A percentile compares a stretch with the other conserved stretches of the same genome.
These are phyloP conservation scores for Yarrowia osloensis DNA, from an alignment of 805 yeast species.

Conservation along the genomic window DNA sequence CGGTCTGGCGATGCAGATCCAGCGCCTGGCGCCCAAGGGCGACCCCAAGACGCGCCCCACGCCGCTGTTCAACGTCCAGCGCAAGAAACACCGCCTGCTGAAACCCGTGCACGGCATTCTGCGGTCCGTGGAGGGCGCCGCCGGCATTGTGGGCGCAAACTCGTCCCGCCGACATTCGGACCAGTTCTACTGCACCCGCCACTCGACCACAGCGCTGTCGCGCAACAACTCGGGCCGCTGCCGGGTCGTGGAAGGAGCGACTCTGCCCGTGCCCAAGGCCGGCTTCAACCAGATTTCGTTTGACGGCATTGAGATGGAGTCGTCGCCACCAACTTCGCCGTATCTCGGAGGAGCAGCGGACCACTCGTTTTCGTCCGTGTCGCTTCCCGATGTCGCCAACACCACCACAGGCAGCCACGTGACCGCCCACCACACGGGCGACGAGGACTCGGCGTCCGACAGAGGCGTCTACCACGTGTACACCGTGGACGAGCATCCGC, in stretches of 20 bases:
- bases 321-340: constrained; percentile 3
- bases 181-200: constrained; percentile 21
- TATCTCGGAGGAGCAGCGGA: background rate
- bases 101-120: constrained; percentile 28
- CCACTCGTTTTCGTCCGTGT: background rate
- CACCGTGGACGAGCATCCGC: constrained; percentile 23
- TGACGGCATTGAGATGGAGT: constrained; percentile 17
- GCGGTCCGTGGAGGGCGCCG: constrained; percentile 19
- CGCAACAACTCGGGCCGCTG: background rate
- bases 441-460: background rate
- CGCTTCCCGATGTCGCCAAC: background rate
- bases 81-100: constrained; percentile 17
- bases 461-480: constrained; percentile 19
- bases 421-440: background rate
- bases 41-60: constrained; percentile 8
- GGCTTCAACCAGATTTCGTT: constrained; percentile 17
- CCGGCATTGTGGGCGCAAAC: constrained; percentile 23
- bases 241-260: constrained; percentile 5
- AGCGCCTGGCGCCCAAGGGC: background rate
- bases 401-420: background rate
- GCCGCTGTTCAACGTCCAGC: constrained; percentile 26
- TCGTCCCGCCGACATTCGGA: constrained; percentile 16
- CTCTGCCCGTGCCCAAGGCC: background rate
- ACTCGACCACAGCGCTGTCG: background rate
- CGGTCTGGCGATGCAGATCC: constrained; percentile 18